Base-by-base conservation (phyloP, 163 green algal species). In the Smithsoniella earleae region DNA sequence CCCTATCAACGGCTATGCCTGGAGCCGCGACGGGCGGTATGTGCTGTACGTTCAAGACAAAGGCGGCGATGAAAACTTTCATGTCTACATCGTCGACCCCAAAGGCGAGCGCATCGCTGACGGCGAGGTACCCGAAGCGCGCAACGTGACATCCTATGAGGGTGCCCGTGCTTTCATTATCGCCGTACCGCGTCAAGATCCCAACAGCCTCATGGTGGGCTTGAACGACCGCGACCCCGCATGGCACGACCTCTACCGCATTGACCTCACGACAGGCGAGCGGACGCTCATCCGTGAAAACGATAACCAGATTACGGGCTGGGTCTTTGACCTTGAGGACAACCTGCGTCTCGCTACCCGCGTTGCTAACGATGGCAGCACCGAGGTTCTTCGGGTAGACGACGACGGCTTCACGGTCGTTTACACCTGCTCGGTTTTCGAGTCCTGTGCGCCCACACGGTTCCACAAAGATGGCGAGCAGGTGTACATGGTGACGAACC, bases 41-140 rank as follows among this genome's bases (percentile, higher is more conserved):
- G 73, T 79, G n/a, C 30, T 66, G 16, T 77, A 65, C 46, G 31
- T 77, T n/a, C 75, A 79, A 44, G 75, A 79, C 16, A 66, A 38
- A 2, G 54, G 72, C 25, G 75, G 75, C 6, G 66, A 79, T 18
- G 75, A 79, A 43, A 79, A 79, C 30, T 33, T 64, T 16, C 75
- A 79, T 38, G 31, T 79, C n/a, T 76, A 73, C 33, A 33, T 58
- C 27, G 46, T 49, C 20, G 22, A 54, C 5, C 5, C 75, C 37
- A 66, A 72, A 27, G 52, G 3, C 34, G 30, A 30, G 27, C 18
- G 40, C 36, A 36, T 31, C 20, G 1, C 16, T 74, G 65, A 33
- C 2, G 13, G 40, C 20, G 5, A 20, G 52, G 52, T 28, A 28
- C 52, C 6, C 52, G 30, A 73, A 25, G 36, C 75, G 36, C 33